These are phyloP conservation scores for Drosera capensis DNA, from an alignment of 148 eudicot genomes.

Conservation along the genomic window DNA sequence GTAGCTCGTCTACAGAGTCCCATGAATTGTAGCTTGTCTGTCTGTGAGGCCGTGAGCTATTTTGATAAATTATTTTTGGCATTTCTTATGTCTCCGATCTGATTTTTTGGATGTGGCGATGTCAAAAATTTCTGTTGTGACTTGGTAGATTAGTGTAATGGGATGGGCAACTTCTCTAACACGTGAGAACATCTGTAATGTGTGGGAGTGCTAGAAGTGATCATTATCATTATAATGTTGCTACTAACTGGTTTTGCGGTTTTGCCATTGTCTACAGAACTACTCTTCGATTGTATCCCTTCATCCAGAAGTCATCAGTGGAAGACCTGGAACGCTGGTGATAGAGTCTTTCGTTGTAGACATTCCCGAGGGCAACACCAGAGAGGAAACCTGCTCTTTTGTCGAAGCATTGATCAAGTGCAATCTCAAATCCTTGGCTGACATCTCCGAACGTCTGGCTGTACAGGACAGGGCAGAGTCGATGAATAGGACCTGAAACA, in stretches of 20 bases:
- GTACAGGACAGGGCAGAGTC: conserved; percentile 7
- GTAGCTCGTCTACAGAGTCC: too few relatives aligned
- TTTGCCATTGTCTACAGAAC: conserved; percentile 30
- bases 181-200: background rate
- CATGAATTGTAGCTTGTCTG: too few relatives aligned
- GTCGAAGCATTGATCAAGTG: conserved; percentile 65
- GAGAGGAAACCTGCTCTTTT: conserved; percentile 65
- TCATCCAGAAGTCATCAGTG: conserved; percentile 57
- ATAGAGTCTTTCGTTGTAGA: conserved; percentile 74
- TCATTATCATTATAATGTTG: background rate
- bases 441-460: conserved; percentile 59
- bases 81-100: too few relatives aligned
- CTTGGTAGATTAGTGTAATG: too few relatives aligned
- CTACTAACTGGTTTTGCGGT: background rate
- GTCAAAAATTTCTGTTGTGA: too few relatives aligned
- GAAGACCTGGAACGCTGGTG: conserved; percentile 48
- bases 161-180: too few relatives aligned
- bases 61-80: too few relatives aligned
- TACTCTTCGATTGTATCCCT: conserved; percentile 65
- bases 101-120: too few relatives aligned
- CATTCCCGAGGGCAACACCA: conserved; percentile 58
- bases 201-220: too few relatives aligned
- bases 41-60: too few relatives aligned
- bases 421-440: conserved; percentile 67
- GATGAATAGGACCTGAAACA: background rate